These are phyloP conservation scores for Phyllosticta capitalensis DNA, from an alignment of 2,329 filamentous ascomycete genomes.

Conservation along the genomic window DNA sequence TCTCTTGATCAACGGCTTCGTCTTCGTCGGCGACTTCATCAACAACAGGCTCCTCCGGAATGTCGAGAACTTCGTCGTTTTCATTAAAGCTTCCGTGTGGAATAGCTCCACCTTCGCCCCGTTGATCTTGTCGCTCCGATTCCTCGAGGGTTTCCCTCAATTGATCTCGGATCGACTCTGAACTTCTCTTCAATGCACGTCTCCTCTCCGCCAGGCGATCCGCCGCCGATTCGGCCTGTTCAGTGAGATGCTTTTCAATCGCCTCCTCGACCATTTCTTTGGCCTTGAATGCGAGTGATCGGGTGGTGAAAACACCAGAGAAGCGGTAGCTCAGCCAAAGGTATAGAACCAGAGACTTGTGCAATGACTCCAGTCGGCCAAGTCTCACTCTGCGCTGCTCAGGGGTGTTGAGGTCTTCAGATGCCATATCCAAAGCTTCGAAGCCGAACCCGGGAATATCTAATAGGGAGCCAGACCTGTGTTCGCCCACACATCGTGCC, in stretches of 20 bases:
- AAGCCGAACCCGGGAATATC: constrained; percentile 63
- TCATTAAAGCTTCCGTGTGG: not conserved
- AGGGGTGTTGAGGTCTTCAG: constrained; percentile 40
- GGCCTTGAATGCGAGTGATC: constrained; percentile 67
- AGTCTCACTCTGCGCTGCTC: constrained; percentile 31
- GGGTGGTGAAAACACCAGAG: constrained; percentile 65
- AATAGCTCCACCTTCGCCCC: not conserved
- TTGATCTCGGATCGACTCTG: not conserved
- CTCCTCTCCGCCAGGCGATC: not conserved
- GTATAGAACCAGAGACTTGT: constrained; percentile 76
- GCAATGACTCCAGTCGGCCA: constrained; percentile 61
- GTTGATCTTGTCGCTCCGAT: not conserved
- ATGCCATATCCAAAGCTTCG: constrained; percentile 56
- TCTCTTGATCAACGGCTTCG: not conserved
- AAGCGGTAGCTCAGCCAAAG: constrained; percentile 91
- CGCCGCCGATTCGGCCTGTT: not conserved
- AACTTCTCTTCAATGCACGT: not conserved
- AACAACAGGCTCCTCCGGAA: not conserved
- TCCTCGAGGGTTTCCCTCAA: not conserved
- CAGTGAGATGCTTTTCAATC: constrained; percentile 48
- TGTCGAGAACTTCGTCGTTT: not conserved
- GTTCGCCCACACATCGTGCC: constrained; percentile 59
- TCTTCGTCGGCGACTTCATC: not conserved
- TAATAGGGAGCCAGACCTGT: constrained; percentile 57
- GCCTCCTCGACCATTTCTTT: constrained; percentile 68